Evolutionary conservation across 805 yeast genomes (phyloP).

Genomic region (Ogataea nonfermentans): DNA sequence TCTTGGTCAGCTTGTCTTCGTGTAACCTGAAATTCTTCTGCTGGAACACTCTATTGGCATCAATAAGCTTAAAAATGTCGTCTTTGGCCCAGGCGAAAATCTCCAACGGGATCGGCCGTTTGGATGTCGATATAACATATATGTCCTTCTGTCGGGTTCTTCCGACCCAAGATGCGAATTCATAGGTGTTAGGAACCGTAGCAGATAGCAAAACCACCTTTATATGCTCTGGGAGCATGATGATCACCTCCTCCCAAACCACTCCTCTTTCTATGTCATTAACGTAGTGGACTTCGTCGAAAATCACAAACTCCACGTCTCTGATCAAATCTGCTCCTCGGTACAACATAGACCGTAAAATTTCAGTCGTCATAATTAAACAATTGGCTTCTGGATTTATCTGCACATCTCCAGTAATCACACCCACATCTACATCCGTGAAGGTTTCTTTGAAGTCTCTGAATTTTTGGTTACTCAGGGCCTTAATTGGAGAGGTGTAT

Average conservation of each 20-base stretch:
- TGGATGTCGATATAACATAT: slow-evolving; percentile 92
- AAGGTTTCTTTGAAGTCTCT: slow-evolving; percentile 21
- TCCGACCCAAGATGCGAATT: slow-evolving; percentile 98
- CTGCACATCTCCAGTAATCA: slow-evolving; percentile 97
- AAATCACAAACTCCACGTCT: slow-evolving; percentile 95
- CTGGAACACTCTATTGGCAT: slow-evolving; percentile 66
- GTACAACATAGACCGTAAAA: slow-evolving; percentile 90
- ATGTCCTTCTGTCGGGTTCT: slow-evolving; percentile 94
- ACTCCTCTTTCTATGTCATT: slow-evolving; percentile 97
- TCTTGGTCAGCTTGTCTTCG: slow-evolving; percentile 46
- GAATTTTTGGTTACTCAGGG: slow-evolving; percentile 20
- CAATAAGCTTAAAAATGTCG: slow-evolving; percentile 69
- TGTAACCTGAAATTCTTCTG: slow-evolving; percentile 64
- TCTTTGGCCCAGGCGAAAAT: slow-evolving; percentile 82
- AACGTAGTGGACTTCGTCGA: slow-evolving; percentile 97
- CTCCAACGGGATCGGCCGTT: slow-evolving; percentile 95
- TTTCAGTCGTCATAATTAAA: slow-evolving; percentile 96
- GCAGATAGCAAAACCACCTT: slow-evolving; percentile 90
- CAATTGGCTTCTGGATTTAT: slow-evolving; percentile 96
- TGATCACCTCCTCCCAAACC: slow-evolving; percentile 98
- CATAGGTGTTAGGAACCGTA: slow-evolving; percentile 97
- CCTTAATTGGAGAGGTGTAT: slow-evolving; percentile 75
- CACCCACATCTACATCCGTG: slow-evolving; percentile 77
- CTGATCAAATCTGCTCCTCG: slow-evolving; percentile 95
- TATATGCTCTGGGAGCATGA: slow-evolving; percentile 95